Evolutionary conservation across 345 rosid species (phyloP).

Genomic region (Rhodomyrtus tomentosa): DNA sequence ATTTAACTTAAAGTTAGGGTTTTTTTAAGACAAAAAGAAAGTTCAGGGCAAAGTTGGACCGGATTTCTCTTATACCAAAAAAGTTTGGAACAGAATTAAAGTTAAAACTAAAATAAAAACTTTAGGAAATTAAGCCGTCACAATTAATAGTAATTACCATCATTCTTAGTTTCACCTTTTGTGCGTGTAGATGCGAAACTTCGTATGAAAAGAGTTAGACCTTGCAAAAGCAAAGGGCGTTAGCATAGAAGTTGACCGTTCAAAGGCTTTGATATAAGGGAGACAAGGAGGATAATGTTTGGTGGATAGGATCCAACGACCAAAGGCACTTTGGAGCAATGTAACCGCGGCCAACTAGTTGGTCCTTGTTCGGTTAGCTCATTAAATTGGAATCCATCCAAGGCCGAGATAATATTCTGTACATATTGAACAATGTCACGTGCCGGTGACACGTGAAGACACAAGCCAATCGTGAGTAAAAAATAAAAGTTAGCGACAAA

Average conservation of each 20-base stretch:
- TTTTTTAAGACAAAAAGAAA: too few species aligned
- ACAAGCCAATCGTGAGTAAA: neutral
- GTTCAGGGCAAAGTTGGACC: too few species aligned
- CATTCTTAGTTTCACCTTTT: neutral
- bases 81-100: too few species aligned
- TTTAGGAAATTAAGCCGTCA: too few species aligned
- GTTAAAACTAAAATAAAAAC: too few species aligned
- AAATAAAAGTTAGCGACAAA: neutral
- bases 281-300: neutral
- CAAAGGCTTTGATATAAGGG: neutral
- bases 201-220: neutral
- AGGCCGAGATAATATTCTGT: neutral
- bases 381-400: neutral
- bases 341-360: neutral
- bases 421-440: neutral
- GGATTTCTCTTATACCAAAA: too few species aligned
- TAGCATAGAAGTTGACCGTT: neutral
- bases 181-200: neutral
- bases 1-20: too few species aligned
- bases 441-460: neutral
- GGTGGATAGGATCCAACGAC: slow-evolving; percentile 20
- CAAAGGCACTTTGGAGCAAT: neutral
- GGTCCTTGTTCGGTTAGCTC: neutral
- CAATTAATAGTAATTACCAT: neutral
- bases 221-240: neutral